Conservation (phyloP, 2,329 filamentous ascomycete genomes). For the Penicillium sp. region DNA sequence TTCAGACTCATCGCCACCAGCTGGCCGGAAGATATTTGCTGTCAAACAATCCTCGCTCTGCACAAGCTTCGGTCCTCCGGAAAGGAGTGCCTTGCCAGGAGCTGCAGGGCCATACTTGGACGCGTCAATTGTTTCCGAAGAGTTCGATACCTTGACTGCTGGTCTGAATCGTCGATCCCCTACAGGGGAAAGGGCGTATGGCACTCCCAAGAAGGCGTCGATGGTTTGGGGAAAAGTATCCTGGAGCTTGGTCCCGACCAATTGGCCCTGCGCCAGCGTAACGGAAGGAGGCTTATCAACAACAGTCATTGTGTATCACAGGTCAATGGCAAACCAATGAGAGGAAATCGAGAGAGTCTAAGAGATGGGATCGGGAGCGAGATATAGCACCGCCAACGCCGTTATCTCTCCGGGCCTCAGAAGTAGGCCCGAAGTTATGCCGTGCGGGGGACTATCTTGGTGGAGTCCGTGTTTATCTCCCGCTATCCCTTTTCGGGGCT, state of each 20-base stretch:
- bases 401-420: conserved; percentile 15
- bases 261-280: conserved; percentile 30
- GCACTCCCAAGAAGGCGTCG: conserved; percentile 52
- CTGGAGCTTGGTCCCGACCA: conserved; percentile 30
- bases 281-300: conserved; percentile 10
- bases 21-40: conserved; percentile 43
- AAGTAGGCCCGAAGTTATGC: conserved; percentile 23
- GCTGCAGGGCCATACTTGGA: conserved; percentile 36
- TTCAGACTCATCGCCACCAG: conserved; percentile 9
- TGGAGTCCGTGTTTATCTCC: conserved; percentile 14
- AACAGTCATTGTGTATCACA: conserved; percentile 2
- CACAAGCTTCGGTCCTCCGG: conserved; percentile 52
- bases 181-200: conserved; percentile 51
- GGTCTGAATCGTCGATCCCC: conserved; percentile 51
- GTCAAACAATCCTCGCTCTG: conserved; percentile 50
- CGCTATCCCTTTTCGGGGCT: neutral
- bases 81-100: conserved; percentile 50
- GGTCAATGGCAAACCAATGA: neutral
- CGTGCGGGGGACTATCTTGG: conserved; percentile 19
- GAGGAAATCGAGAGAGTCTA: neutral
- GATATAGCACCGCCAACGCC: neutral
- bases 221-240: conserved; percentile 28
- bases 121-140: conserved; percentile 36
- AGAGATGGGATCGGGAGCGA: conserved; percentile 6
- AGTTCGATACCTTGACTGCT: conserved; percentile 30